Conservation (phyloP, 805 yeast genomes). For the Ogataea naganishii region DNA sequence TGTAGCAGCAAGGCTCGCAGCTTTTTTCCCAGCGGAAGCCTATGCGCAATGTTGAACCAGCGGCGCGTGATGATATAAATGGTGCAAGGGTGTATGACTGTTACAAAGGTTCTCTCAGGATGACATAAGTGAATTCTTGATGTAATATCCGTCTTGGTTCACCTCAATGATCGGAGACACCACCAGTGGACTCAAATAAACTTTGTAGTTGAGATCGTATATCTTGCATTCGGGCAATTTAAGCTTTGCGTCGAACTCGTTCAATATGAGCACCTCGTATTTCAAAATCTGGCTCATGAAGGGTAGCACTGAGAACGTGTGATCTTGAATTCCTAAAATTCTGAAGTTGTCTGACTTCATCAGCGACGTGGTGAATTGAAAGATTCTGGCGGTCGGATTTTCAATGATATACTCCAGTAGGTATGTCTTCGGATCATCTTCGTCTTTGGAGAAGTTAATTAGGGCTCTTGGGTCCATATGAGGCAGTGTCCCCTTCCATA, state of each 20-base stretch:
- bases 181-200: conserved; percentile 44
- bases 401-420: conserved; percentile 48
- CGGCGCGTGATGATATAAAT: too few species aligned
- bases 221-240: conserved; percentile 56
- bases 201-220: conserved; percentile 61
- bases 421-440: conserved; percentile 13
- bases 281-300: conserved; percentile 39
- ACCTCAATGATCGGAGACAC: conserved; percentile 24
- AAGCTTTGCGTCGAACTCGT: conserved; percentile 12
- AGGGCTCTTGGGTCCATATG: conserved; percentile 64
- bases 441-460: conserved; percentile 21
- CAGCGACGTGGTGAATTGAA: conserved; percentile 38
- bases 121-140: too few species aligned
- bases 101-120: too few species aligned
- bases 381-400: conserved; percentile 65
- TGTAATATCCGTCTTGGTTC: conserved; percentile 17
- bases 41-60: too few species aligned
- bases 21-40: too few species aligned
- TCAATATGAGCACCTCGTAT: conserved; percentile 20
- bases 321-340: conserved; percentile 20
- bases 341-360: conserved; percentile 15
- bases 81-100: too few species aligned
- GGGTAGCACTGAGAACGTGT: conserved; percentile 50
- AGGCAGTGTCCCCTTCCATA: conserved; percentile 50
- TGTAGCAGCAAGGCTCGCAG: too few species aligned